Evolutionary conservation across 2,329 filamentous ascomycete species (phyloP), one percentile per base, ranked within the genome.

Genomic region (Karstenula rhodostoma): DNA sequence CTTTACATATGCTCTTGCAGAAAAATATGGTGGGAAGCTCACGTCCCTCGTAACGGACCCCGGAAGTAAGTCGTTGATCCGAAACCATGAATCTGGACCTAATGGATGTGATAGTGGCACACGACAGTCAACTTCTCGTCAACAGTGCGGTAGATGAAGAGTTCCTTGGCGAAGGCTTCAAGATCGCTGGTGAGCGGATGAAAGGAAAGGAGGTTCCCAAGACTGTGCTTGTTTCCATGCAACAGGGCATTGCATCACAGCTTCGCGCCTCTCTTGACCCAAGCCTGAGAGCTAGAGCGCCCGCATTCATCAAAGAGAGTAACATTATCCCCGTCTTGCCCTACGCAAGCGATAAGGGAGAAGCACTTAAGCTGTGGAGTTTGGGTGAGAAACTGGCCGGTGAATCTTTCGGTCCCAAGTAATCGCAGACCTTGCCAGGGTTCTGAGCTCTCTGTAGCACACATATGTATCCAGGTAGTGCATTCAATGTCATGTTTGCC

Each of bases 111-210:
- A 12, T n/a, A 22, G 10, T 44, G 42, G 42, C 42, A 9, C 42
- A 44, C 42, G 42, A 44, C n/a, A 44, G 42, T n/a, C 42, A 44
- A 12, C 19, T 44, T 6, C 42, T 44, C n/a, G 9, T 44, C 8
- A 44, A 44, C 10, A 44, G 42, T 22, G 42, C 42, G 19, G 42
- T 44, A n/a, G 42, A 44, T 44, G 42, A 44, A 23, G 42, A 44
- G 2, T 44, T 44, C 19, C n/a, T 44, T 44, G 42, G 13, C 10
- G 42, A 44, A 22, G 42, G 42, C 9, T 44, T 44, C 42, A 19
- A 7, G 37, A 42, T 42, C n/a, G 37, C 37, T 19, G 37, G 8
- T 42, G 37, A 42, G 37, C 37, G 37, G 37, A 42, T 42, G 37
- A n/a, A n/a, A n/a, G n/a, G n/a, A n/a, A n/a, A n/a, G n/a, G n/a